Evolutionary conservation across 139 green algal genomes (phyloP).

Genomic region (Chlorella ohadii): DNA sequence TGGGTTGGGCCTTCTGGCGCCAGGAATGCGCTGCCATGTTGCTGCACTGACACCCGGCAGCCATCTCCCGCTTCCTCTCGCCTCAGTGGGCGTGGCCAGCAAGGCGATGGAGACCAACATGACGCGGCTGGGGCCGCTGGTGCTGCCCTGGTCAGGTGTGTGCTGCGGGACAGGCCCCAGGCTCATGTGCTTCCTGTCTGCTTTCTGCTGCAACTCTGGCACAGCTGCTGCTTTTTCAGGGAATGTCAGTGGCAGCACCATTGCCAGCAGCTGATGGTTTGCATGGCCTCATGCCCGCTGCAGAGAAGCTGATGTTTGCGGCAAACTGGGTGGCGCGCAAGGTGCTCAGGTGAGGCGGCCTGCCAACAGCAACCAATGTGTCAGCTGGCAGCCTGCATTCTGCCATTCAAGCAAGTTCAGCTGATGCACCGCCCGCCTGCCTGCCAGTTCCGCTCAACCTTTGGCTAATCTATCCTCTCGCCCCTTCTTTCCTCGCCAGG

Average conservation of each 20-base stretch:
- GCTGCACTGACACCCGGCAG: neutral
- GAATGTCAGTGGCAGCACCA: too few relatives aligned
- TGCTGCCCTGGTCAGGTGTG: conserved; percentile 57
- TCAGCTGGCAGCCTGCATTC: too few relatives aligned
- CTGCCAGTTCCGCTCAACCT: too few relatives aligned
- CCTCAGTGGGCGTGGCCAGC: conserved; percentile 45
- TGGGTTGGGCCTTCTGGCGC: too few relatives aligned
- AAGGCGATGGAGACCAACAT: conserved; percentile 67
- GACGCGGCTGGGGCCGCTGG: conserved; percentile 63
- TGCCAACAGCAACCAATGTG: neutral
- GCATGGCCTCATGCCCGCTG: neutral
- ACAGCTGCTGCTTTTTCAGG: too few relatives aligned
- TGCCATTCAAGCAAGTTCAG: too few relatives aligned
- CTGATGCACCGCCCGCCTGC: too few relatives aligned
- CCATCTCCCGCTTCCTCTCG: neutral
- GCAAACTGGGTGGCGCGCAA: conserved; percentile 58
- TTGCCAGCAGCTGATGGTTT: neutral
- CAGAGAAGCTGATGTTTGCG: conserved; percentile 66
- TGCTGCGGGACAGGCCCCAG: too few relatives aligned
- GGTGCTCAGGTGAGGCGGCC: conserved; percentile 13
- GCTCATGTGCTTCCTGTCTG: too few relatives aligned
- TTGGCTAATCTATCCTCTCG: too few relatives aligned
- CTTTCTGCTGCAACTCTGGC: too few relatives aligned
- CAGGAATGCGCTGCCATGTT: too few relatives aligned
- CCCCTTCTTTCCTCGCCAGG: neutral